These are phyloP conservation scores for Saccharomyces hybrid DNA, from an alignment of 1,139 yeast species.

Conservation along the genomic window DNA sequence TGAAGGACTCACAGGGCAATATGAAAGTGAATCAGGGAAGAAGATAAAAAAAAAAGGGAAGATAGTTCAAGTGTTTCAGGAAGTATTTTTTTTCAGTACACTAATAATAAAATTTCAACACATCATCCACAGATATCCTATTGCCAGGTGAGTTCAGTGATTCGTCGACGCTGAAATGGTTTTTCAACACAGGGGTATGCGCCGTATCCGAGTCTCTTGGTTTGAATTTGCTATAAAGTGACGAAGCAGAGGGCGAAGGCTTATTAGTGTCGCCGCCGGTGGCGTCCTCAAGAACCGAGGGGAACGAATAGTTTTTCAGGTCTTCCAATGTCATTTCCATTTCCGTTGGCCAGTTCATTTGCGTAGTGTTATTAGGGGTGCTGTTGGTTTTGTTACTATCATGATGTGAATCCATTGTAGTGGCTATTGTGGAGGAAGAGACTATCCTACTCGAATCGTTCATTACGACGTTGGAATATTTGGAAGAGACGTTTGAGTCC, in stretches of 20 bases:
- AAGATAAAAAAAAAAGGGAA: not conserved
- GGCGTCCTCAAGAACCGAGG: not conserved
- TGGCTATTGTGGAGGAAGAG: slow-evolving; percentile 1
- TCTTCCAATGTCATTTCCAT: slow-evolving; percentile 1
- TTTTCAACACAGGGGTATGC: slow-evolving; percentile 19
- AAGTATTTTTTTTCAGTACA: slow-evolving; percentile 17
- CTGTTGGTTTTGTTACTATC: not conserved
- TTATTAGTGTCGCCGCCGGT: not conserved
- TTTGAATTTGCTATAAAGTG: not conserved
- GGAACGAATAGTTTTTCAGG: slow-evolving; percentile 2
- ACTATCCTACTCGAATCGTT: slow-evolving; percentile 3
- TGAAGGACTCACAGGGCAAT: not conserved
- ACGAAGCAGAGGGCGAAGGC: not conserved
- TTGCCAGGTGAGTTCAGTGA: slow-evolving; percentile 4
- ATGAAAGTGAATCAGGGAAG: slow-evolving; percentile 1
- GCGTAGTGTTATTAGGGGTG: not conserved
- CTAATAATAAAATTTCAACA: slow-evolving; percentile 23
- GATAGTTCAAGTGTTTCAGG: slow-evolving; percentile 2
- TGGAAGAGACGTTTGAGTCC: not conserved
- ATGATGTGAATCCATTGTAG: not conserved
- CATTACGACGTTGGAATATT: not conserved
- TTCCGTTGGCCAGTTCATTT: not conserved
- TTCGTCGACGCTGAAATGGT: slow-evolving; percentile 14
- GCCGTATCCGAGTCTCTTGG: slow-evolving; percentile 9
- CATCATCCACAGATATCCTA: slow-evolving; percentile 26